Evolutionary conservation across 1,284 basidiomycete species (phyloP), one percentile per base, ranked within the genome.

Genomic region (Limonomyces culmigenus): DNA sequence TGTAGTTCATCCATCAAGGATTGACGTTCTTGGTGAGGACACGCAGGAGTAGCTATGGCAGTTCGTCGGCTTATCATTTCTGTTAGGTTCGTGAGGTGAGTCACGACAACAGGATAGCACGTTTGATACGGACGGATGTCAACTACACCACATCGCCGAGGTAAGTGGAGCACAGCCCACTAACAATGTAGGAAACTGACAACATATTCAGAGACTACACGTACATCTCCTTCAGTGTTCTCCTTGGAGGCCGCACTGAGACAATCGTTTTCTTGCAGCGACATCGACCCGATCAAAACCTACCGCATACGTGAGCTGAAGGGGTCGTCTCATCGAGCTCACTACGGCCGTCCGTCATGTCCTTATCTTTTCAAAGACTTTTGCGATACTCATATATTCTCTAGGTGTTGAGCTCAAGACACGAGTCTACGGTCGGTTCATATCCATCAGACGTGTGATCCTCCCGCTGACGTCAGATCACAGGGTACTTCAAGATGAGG

Each of bases 131-230:
- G 37, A 67, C 77, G 6, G 76, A 88, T 42, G 79, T 91, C 41
- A 85, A 83, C 45, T 92, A 83, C 71, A 73, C 73, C 37, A 93
- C 87, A 11, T 71, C 71, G 23, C 81, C 78, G 8, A 67, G 76
- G 79, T 75, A 40, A 19, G 57, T 45, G n/a, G n/a, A n/a, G n/a
- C n/a, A 85, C 52, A 76, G 70, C 47, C 83, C 77, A 74, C 74
- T 36, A 13, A 33, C 40, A 12, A 29, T 33, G 29, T 23, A 19
- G 38, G 36, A 33, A 43, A 27, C 34, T 12, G 6, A 27, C n/a
- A 27, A 27, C n/a, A 27, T 19, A 41, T 34, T 11, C 43, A 80
- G 81, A 47, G 80, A 85, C 52, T 77, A 70, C 47, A 84, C 77
- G 75, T 75, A 45, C 45, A 70, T 41, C n/a, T 34, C 20, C 13